Evolutionary conservation across 2,329 filamentous ascomycete genomes (phyloP).

Genomic region (Exophiala alcalophila): DNA sequence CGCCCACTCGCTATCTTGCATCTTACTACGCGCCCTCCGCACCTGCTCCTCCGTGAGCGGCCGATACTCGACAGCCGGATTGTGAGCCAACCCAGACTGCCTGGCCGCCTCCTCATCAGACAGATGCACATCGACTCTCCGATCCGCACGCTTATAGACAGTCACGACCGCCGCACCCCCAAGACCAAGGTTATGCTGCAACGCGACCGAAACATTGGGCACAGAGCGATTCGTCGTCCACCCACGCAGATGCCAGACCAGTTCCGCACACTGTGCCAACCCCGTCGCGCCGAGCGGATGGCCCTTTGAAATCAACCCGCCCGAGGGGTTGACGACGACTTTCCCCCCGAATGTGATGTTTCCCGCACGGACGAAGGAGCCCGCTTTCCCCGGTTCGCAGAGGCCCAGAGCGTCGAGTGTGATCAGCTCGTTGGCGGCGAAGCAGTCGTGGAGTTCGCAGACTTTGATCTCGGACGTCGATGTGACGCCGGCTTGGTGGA

Average conservation of each 20-base stretch:
- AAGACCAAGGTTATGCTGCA: slow-evolving; percentile 88
- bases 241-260: slow-evolving; percentile 93
- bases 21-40: no score
- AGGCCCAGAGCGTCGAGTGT: slow-evolving; percentile 82
- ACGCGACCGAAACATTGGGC: slow-evolving; percentile 70
- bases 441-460: slow-evolving; percentile 93
- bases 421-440: slow-evolving; percentile 43
- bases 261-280: slow-evolving; percentile 87
- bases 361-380: slow-evolving; percentile 79
- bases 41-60: no score
- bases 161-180: slow-evolving; percentile 88
- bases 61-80: no score
- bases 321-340: slow-evolving; percentile 93
- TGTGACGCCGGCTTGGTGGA: slow-evolving; percentile 65
- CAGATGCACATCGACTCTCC: no score
- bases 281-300: slow-evolving; percentile 91
- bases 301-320: slow-evolving; percentile 91
- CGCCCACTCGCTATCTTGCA: not conserved
- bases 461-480: slow-evolving; percentile 68
- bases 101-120: no score
- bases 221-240: slow-evolving; percentile 76
- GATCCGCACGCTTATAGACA: no score
- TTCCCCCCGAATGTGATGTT: slow-evolving; percentile 96
- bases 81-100: no score
- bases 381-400: slow-evolving; percentile 72